Evolutionary conservation across 768 basidiomycete genomes (phyloP), one percentile per base, ranked within the genome.

Genomic region (Mycena vitilis): DNA sequence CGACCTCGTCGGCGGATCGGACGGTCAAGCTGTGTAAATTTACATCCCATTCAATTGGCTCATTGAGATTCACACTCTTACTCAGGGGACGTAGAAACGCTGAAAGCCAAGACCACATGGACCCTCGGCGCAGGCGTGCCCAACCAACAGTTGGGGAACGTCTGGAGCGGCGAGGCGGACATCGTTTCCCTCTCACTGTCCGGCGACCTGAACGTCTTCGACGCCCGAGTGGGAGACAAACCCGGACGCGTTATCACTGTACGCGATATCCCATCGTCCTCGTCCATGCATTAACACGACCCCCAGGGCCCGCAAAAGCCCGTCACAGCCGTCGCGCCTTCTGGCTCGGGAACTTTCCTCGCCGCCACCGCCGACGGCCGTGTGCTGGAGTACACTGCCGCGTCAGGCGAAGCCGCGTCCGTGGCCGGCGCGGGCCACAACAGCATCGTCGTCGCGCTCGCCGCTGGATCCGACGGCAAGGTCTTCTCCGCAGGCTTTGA

Each of bases 141-240:
- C 36, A 80, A 92, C 71, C 96, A 98, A 75, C 96, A 98, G 82
- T 84, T 94, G 34, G 96, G 96, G 36, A 93, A 92, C 71, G 87
- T 88, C n/a, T 98, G 95, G 94, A 90, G 84, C 60, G 88, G 86
- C 48, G 82, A 87, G 38, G 84, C 84, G 60, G 86, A 88, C 65
- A 88, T 98, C 60, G 89, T 95, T 44, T 96, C 95, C 5, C 81
- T 98, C 34, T 95, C 95, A 0, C 80, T 97, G 71, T 89, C 88
- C 0, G 95, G 96, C 16, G 87, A 89, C 63, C 82, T 99, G 62
- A 94, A 92, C 73, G 76, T 97, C 18, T 89, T 97, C 75, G 96
- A 98, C 77, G 86, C 87, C 30, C 86, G 95, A 51, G 82, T 81
- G 11, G 86, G 86, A 1, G 84, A 86, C 65, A 89, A 88, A 73